These are phyloP conservation scores for Boletus reticuloceps DNA, from an alignment of 768 basidiomycete species.

Conservation along the genomic window DNA sequence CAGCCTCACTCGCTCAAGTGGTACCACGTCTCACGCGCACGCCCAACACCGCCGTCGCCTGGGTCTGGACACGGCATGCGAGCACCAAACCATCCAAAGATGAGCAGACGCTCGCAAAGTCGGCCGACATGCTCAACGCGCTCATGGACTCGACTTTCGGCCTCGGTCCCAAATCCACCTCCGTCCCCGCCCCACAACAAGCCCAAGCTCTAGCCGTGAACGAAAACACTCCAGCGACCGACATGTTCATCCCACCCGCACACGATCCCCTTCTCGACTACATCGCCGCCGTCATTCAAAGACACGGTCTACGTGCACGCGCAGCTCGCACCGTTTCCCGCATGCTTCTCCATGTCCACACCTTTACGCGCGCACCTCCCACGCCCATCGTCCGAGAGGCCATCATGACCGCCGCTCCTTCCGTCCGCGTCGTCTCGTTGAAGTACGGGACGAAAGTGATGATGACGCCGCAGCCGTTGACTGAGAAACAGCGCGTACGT, in stretches of 20 bases:
- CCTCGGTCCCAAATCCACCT: conserved; percentile 9
- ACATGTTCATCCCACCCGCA: conserved; percentile 64
- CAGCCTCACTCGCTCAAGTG: neutral
- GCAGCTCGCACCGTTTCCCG: conserved; percentile 54
- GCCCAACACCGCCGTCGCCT: neutral
- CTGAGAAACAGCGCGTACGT: conserved; percentile 75
- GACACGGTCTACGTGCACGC: conserved; percentile 60
- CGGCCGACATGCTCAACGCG: conserved; percentile 19
- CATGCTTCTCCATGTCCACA: conserved; percentile 71
- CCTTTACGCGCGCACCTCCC: conserved; percentile 73
- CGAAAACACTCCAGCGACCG: neutral
- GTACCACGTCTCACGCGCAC: neutral
- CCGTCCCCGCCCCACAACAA: neutral
- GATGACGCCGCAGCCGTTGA: conserved; percentile 66
- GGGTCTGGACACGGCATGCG: conserved; percentile 9
- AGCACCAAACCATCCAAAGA: conserved; percentile 19
- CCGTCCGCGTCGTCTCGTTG: conserved; percentile 58
- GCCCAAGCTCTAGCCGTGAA: neutral
- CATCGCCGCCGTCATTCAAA: conserved; percentile 59
- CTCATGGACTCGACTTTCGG: conserved; percentile 24
- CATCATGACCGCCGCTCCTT: conserved; percentile 64
- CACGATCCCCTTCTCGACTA: conserved; percentile 73
- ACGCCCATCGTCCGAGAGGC: conserved; percentile 78
- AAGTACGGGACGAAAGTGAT: conserved; percentile 65
- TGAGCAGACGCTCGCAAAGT: conserved; percentile 23